A percentile compares a stretch with the other conserved stretches of the same genome.
These are phyloP conservation scores for Helichrysum umbraculigerum DNA, from an alignment of 129 eudicot genomes.

Conservation along the genomic window DNA sequence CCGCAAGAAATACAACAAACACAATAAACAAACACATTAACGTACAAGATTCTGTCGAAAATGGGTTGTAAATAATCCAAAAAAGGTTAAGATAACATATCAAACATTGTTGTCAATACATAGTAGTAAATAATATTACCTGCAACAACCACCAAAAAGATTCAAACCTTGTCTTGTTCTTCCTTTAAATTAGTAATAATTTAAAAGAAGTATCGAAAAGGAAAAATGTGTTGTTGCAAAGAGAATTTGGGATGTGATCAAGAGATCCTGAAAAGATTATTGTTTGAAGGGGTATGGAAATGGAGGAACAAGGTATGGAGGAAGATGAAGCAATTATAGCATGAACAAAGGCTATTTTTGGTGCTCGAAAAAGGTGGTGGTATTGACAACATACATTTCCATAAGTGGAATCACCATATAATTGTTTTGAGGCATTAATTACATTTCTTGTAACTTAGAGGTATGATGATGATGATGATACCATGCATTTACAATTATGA, in stretches of 20 bases:
- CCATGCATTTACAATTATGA: too few species aligned
- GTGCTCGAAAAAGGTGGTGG: conserved; percentile 22
- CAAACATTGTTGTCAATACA: neutral
- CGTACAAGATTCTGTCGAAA: too few species aligned
- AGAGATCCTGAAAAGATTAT: conserved; percentile 17
- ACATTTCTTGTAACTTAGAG: too few species aligned
- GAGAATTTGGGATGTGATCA: conserved; percentile 15
- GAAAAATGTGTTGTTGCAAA: conserved; percentile 27
- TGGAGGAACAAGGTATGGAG: neutral
- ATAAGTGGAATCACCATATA: conserved; percentile 10
- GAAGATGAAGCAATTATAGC: conserved; percentile 9
- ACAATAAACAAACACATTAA: too few species aligned
- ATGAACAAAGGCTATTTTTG: conserved; percentile 9
- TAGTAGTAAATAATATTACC: conserved; percentile 1
- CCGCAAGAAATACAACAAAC: too few species aligned
- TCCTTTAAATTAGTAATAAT: conserved; percentile 10
- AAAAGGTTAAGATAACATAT: neutral
- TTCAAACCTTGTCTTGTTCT: conserved; percentile 29
- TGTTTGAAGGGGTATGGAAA: conserved; percentile 9
- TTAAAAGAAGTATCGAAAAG: conserved; percentile 23
- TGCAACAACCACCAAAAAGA: conserved; percentile 30
- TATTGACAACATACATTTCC: conserved; percentile 9
- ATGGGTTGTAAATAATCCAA: neutral
- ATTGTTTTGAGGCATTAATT: too few species aligned
- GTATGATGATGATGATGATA: too few species aligned